These are phyloP conservation scores for Diaporthe citriasiana DNA, from an alignment of 2,329 filamentous ascomycete species.

Conservation along the genomic window DNA sequence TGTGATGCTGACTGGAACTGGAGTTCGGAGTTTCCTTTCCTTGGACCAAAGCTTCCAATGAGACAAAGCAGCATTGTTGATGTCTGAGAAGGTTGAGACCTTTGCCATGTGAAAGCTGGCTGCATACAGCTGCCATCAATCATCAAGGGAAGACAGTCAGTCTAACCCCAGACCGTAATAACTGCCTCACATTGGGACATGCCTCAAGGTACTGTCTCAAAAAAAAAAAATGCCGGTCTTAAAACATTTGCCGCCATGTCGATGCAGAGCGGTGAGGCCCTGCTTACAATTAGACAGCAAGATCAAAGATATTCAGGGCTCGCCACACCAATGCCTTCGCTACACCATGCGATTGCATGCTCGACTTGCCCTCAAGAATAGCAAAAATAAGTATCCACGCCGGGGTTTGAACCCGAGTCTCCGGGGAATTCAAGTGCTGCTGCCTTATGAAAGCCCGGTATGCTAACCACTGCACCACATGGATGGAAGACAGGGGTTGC, in stretches of 20 bases:
- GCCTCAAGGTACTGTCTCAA: neutral
- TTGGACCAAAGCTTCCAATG: rapidly evolving
- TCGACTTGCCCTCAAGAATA: neutral
- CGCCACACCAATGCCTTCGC: no score
- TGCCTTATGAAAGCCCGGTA: constrained; percentile 25
- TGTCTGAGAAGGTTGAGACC: neutral
- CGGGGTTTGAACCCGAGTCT: constrained; percentile 36
- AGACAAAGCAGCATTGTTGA: neutral
- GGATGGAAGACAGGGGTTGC: neutral
- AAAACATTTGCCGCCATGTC: neutral
- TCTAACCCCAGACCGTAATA: no score
- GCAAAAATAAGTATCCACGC: constrained; percentile 12
- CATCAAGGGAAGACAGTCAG: no score
- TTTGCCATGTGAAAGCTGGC: no score
- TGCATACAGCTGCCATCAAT: no score
- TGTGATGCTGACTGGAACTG: neutral
- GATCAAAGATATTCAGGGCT: neutral
- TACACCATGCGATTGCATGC: neutral
- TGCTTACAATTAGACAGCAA: neutral
- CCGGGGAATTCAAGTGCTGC: neutral
- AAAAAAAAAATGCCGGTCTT: neutral
- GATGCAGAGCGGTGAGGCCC: neutral
- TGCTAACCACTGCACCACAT: constrained; percentile 30
- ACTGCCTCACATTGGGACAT: neutral
- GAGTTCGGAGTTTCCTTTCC: neutral